phyloP scores from a whole-genome alignment of 768 basidiomycete genomes.

The Kwoniella sp. region DNA sequence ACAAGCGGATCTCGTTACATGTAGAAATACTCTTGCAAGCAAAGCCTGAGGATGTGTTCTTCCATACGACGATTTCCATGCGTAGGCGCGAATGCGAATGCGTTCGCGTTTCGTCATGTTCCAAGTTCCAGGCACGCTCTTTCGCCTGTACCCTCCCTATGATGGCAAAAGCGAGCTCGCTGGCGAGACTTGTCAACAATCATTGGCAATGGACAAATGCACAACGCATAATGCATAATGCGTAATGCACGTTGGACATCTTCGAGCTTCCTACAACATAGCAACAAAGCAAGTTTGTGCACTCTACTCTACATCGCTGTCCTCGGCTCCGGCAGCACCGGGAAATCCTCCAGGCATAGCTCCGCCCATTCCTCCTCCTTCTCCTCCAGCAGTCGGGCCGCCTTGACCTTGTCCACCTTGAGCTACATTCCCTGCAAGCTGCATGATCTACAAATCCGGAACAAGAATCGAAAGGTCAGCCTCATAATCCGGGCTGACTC shows the following conservation, averaged over 20 bases:
- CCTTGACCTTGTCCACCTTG: conserved; percentile 12
- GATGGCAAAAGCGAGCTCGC: too few species aligned
- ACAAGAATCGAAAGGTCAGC: conserved; percentile 1
- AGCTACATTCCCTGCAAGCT: conserved; percentile 20
- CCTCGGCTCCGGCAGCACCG: conserved; percentile 5
- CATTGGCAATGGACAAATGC: too few species aligned
- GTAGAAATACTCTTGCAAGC: too few species aligned
- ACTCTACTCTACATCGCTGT: not conserved
- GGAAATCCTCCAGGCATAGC: conserved; percentile 39
- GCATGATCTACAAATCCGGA: conserved; percentile 10
- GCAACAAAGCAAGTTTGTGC: too few species aligned
- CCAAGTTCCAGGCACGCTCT: not conserved
- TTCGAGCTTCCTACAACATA: too few species aligned
- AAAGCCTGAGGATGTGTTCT: too few species aligned
- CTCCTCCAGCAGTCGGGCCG: not conserved
- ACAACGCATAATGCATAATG: too few species aligned
- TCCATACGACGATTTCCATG: too few species aligned
- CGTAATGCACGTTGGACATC: too few species aligned
- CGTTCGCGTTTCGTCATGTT: not conserved
- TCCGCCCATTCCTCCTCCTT: conserved; percentile 18
- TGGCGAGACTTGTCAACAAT: too few species aligned
- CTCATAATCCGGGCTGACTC: not conserved
- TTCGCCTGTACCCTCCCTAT: not conserved
- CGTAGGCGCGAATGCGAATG: too few species aligned
- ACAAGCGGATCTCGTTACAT: too few species aligned